Percentiles rank a stretch among this genome's conserved stretches.
Evolutionary conservation across 75 land plant species (phyloP).

Genomic region (Pseudotsuga menziesii): DNA sequence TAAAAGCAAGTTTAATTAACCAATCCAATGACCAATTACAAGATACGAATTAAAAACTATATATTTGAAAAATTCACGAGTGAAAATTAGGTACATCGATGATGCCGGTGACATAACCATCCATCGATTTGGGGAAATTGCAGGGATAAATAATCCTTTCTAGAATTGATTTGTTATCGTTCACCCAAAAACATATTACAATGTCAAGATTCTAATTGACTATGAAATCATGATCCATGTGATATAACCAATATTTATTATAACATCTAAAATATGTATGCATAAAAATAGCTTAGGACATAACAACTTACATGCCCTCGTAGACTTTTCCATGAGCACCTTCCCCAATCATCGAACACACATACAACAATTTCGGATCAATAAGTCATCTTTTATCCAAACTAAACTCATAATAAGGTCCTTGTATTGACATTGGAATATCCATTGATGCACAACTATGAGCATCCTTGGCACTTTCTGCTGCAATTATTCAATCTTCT

Average conservation of each 20-base stretch:
- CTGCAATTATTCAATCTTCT: neutral
- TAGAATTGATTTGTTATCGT: neutral
- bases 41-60: neutral
- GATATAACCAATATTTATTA: neutral
- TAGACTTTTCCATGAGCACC: constrained; percentile 97
- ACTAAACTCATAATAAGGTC: constrained; percentile 24
- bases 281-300: neutral
- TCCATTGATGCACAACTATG: constrained; percentile 6
- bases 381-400: constrained; percentile 72
- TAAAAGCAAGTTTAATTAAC: no score
- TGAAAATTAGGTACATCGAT: neutral
- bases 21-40: neutral
- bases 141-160: neutral
- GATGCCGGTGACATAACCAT: neutral
- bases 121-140: no score
- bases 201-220: neutral
- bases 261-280: neutral
- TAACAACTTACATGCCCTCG: constrained; percentile 77
- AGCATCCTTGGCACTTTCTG: neutral
- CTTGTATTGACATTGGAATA: neutral
- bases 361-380: constrained; percentile 82
- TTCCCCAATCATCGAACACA: constrained; percentile 87
- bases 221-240: neutral
- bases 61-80: no score
- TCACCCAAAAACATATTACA: neutral